phyloP scores from a whole-genome alignment of 148 eudicot genomes.

The Dianthus caryophyllus region DNA sequence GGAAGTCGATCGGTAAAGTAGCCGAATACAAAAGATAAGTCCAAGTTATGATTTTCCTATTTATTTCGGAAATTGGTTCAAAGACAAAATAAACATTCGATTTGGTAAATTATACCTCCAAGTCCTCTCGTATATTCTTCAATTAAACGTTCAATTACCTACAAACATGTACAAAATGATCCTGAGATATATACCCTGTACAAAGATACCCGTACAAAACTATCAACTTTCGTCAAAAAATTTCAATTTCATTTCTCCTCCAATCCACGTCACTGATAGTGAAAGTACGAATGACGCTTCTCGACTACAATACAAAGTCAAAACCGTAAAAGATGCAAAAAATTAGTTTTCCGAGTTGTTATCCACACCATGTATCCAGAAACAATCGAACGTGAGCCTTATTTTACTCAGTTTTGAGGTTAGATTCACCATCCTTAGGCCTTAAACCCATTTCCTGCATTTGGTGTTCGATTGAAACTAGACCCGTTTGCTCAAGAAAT shows the following conservation, averaged over 20 bases:
- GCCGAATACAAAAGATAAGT: no score
- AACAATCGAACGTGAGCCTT: not conserved
- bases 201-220: not conserved
- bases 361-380: not conserved
- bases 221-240: not conserved
- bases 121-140: no score
- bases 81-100: no score
- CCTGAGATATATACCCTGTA: no score
- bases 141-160: no score
- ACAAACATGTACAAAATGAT: not conserved
- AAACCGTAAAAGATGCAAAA: no score
- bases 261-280: not conserved
- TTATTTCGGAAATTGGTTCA: no score
- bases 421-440: conserved; percentile 32
- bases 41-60: no score
- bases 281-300: conserved; percentile 1
- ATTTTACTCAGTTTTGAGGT: conserved; percentile 41
- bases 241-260: not conserved
- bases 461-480: conserved; percentile 81
- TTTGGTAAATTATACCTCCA: no score
- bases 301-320: not conserved
- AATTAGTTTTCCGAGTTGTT: not conserved
- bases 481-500: conserved; percentile 84
- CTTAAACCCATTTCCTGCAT: conserved; percentile 83
- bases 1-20: no score